Base-by-base conservation (phyloP, 495 filamentous ascomycete genomes). In the Paragyromitra xinjiangensis region DNA sequence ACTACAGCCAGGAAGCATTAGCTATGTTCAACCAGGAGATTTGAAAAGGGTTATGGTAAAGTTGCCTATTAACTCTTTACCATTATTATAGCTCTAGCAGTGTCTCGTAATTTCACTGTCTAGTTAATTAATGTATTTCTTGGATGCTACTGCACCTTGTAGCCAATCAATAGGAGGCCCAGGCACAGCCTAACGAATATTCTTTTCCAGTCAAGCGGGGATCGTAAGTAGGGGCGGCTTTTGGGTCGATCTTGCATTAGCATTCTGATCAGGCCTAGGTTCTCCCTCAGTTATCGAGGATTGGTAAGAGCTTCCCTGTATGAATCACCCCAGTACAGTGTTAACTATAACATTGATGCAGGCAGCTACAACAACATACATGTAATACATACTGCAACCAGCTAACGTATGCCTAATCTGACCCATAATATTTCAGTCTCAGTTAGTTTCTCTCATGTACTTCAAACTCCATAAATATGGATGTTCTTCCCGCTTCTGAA, bases 401-500 rank as follows among this genome's bases (percentile, higher is more conserved):
- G 55, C 22, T 58, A 34, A 34, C 24, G 2, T 55, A 53, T 53
- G 19, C 4, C 50, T 55, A 16, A 50, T 50, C 16, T 50, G 48
- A 19, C 53, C 24, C 11, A 26, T 22, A 22, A 24, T 56, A 9
- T 26, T 26, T 34, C 29, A 34, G 29, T 34, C 29, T 34, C 29
- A 34, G 29, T 29, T n/a, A 1, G 0, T 19, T 7, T 6, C 29
- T 16, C 26, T 61, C 56, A 37, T 16, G 1, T 4, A 6, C 14
- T 1, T 34, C 24, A 59, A 61, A 19, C 14, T 34, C 26, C 26
- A 67, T 73, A 73, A 66, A 73, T 56, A 56, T 55, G 61, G 12
- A 40, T 44, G n/a, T 44, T 34, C 29, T 59, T 48, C 70, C 61
- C 61, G 19, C 37, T 37, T 64, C 29, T 19, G 26, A 26, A 40